A percentile compares a stretch with the other conserved stretches of the same genome.
Evolutionary conservation across 176 grass and related monocot genomes (phyloP).

Genomic region (Melocanna baccifera): DNA sequence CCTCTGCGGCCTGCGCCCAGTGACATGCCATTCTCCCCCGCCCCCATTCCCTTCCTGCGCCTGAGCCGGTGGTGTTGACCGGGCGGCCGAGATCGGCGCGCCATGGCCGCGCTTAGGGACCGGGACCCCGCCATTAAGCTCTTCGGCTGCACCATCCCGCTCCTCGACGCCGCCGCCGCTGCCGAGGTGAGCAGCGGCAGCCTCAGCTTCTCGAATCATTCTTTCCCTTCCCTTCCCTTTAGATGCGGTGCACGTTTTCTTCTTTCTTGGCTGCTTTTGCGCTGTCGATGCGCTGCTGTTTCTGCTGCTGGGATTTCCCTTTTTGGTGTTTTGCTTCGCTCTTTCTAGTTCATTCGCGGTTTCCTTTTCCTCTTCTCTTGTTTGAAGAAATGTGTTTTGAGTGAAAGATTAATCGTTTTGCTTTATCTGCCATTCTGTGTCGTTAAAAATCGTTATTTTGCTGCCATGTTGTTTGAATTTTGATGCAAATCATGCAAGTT

Average conservation of each 20-base stretch:
- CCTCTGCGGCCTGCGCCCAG: background rate
- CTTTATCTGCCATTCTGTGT: background rate
- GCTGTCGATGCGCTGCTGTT: conserved; percentile 3
- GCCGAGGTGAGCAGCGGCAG: conserved; percentile 18
- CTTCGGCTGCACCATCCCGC: conserved; percentile 54
- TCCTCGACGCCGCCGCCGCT: conserved; percentile 1
- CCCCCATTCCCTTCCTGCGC: background rate
- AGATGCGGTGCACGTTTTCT: background rate
- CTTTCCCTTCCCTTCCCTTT: background rate
- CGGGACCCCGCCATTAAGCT: conserved; percentile 62
- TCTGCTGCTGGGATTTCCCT: background rate
- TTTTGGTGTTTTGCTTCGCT: background rate
- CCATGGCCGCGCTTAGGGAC: conserved; percentile 40
- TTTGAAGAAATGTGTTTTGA: background rate
- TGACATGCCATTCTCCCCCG: background rate
- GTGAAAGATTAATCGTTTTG: background rate
- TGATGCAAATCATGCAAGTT: background rate
- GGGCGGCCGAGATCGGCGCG: conserved; percentile 18
- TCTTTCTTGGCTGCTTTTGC: conserved; percentile 9
- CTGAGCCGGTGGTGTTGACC: conserved; percentile 1
- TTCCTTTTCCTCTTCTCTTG: background rate
- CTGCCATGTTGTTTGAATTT: background rate
- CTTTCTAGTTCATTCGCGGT: background rate
- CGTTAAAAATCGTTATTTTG: background rate
- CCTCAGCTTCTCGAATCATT: background rate